Evolutionary conservation across 306 rosid genomes (phyloP), one percentile per base, ranked within the genome.

Genomic region (Lathyrus oleraceus): DNA sequence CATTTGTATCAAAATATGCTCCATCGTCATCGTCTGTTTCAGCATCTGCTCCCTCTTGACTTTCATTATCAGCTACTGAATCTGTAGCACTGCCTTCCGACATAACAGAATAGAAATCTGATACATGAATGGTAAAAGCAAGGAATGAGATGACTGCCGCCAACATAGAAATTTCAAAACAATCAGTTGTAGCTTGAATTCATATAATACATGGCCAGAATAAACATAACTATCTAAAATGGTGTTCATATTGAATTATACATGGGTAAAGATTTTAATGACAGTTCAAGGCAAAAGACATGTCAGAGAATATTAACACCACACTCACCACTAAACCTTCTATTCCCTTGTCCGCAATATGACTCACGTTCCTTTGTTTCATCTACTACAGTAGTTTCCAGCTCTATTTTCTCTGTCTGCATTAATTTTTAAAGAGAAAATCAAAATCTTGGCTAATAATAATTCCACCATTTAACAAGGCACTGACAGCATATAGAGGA

Each of bases 351-450:
- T 77, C 87, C 88, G 51, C 97, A 90, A 67, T 85, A 94, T 69
- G 97, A 89, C 71, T 94, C 97, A 2, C 97, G 97, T 70, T 91
- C 99, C 87, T 94, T 94, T 57, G 99, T 94, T 89, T 94, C 99
- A 76, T 94, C 99, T 62, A 94, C 95, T 27, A 94, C 99, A 68
- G 96, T 91, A 71, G 99, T 74, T 91, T 94, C 99, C 86, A 94
- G 76, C 89, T 94, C 97, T 79, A 94, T 91, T 85, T 94, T 94
- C 86, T 94, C 97, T 0, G 96, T 82, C 99, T 94, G 86, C 84
- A 71, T 54, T 74, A 62, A 11, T 32, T 64, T 69, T 62, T 44
- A 5, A 40, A 65, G 25, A 72, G 63, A 75, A 28, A 76, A 51
- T 53, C 54, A 42, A 83, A 76, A 42, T 64, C 25, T 73, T 36